phyloP scores from a whole-genome alignment of 2,329 filamentous ascomycete genomes.

The Calonectria pteridis region DNA sequence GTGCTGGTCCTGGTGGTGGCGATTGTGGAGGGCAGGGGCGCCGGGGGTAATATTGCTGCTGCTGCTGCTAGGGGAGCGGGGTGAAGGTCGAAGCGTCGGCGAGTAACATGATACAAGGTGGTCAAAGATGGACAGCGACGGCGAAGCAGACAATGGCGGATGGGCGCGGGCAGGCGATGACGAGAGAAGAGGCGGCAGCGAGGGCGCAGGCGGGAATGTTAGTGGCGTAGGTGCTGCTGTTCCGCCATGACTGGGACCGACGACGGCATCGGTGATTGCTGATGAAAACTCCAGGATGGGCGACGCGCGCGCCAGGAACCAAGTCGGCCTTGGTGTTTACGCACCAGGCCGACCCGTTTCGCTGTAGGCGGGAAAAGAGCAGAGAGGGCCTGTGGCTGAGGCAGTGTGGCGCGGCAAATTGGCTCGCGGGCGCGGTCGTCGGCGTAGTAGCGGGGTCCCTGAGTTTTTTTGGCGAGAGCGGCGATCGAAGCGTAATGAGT shows the following conservation, averaged over 20 bases:
- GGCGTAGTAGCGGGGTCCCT: neutral
- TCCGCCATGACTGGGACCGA: constrained; percentile 12
- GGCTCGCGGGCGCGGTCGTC: neutral
- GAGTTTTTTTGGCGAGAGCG: constrained; percentile 11
- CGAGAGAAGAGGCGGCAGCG: neutral
- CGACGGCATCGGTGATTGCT: neutral
- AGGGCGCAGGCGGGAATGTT: neutral
- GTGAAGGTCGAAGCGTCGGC: constrained; percentile 10
- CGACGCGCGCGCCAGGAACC: constrained; percentile 2
- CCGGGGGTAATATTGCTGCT: constrained; percentile 11
- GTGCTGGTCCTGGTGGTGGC: neutral
- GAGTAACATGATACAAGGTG: constrained; percentile 14
- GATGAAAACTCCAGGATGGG: constrained; percentile 9
- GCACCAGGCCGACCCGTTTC: constrained; percentile 19
- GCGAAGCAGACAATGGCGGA: neutral
- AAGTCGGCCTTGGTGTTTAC: constrained; percentile 22
- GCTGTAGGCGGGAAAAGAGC: neutral
- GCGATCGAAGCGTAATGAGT: constrained; percentile 6
- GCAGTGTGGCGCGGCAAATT: constrained; percentile 12
- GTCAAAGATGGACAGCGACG: constrained; percentile 1
- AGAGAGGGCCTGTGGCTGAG: constrained; percentile 20
- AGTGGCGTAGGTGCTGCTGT: neutral
- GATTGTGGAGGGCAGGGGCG: neutral
- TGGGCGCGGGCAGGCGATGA: neutral
- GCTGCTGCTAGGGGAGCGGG: neutral